Percentiles rank a stretch among this genome's conserved stretches.
Conservation (phyloP, 2,329 filamentous ascomycete genomes). For the Thielaviopsis punctulata region DNA sequence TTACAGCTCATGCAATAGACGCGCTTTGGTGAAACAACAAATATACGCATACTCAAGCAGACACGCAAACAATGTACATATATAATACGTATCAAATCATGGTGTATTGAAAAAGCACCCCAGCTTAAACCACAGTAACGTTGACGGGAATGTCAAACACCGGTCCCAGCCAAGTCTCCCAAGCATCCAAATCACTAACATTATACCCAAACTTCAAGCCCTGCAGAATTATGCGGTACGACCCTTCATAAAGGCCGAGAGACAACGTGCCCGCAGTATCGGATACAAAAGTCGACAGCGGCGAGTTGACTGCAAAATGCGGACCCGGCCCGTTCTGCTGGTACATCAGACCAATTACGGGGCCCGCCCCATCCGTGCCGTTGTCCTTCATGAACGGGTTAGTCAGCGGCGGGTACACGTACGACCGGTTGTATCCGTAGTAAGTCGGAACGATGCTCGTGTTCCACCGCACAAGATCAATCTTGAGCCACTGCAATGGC, state of each 20-base stretch:
- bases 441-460: conserved; percentile 2
- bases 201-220: neutral
- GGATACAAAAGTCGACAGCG: neutral
- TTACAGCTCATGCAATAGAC: no score
- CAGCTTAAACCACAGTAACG: conserved; percentile 24
- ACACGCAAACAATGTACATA: no score
- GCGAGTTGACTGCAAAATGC: neutral
- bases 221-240: conserved; percentile 2
- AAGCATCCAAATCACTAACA: neutral
- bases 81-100: no score
- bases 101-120: no score
- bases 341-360: neutral
- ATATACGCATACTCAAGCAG: no score
- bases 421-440: neutral
- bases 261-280: neutral
- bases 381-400: neutral
- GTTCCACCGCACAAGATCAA: conserved; percentile 5
- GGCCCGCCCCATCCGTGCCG: conserved; percentile 1
- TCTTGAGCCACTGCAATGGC: neutral
- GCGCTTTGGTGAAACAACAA: no score
- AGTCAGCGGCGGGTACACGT: neutral
- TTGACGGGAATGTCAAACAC: conserved; percentile 14
- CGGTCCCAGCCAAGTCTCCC: conserved; percentile 4
- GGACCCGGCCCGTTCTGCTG: neutral
- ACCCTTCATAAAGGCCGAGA: neutral